Evolutionary conservation across 345 rosid genomes (phyloP).

Genomic region (Moricandia moricandioides): DNA sequence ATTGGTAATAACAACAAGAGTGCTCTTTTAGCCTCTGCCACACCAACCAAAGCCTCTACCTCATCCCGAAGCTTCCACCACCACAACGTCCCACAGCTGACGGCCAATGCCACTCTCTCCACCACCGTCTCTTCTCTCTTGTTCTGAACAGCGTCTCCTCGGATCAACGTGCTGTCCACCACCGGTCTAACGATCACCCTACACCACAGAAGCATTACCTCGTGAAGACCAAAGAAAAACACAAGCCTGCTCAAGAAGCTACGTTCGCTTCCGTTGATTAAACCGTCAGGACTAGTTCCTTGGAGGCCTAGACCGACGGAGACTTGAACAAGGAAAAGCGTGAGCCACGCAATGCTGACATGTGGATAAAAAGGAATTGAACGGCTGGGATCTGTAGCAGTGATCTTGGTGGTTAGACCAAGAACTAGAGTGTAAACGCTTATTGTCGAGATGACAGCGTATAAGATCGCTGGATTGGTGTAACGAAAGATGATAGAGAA

Average conservation of each 20-base stretch:
- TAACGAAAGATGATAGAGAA: slow-evolving; percentile 30
- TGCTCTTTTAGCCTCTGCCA: slow-evolving; percentile 46
- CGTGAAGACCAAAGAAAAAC: slow-evolving; percentile 78
- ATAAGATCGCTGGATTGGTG: slow-evolving; percentile 44
- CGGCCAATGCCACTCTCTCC: slow-evolving; percentile 45
- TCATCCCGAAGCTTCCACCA: slow-evolving; percentile 83
- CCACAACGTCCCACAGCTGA: slow-evolving; percentile 60
- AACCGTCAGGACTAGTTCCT: slow-evolving; percentile 43
- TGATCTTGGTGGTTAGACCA: slow-evolving; percentile 50
- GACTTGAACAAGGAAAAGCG: slow-evolving; percentile 50
- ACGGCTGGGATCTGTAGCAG: slow-evolving; percentile 32
- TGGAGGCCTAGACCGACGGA: slow-evolving; percentile 60
- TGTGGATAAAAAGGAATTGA: slow-evolving; percentile 33
- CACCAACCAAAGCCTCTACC: slow-evolving; percentile 58
- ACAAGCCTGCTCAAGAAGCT: slow-evolving; percentile 46
- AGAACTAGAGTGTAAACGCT: slow-evolving; percentile 55
- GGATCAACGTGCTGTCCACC: slow-evolving; percentile 58
- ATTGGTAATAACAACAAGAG: slow-evolving; percentile 33
- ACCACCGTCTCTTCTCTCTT: slow-evolving; percentile 47
- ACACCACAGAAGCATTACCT: slow-evolving; percentile 57
- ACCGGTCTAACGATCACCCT: slow-evolving; percentile 61
- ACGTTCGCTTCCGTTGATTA: slow-evolving; percentile 35
- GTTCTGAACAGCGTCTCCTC: slow-evolving; percentile 11
- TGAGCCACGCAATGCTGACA: slow-evolving; percentile 51
- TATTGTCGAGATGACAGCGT: slow-evolving; percentile 41